Conservation (phyloP, 2,329 filamentous ascomycete genomes). For the Verticillium zaregamsianum region DNA sequence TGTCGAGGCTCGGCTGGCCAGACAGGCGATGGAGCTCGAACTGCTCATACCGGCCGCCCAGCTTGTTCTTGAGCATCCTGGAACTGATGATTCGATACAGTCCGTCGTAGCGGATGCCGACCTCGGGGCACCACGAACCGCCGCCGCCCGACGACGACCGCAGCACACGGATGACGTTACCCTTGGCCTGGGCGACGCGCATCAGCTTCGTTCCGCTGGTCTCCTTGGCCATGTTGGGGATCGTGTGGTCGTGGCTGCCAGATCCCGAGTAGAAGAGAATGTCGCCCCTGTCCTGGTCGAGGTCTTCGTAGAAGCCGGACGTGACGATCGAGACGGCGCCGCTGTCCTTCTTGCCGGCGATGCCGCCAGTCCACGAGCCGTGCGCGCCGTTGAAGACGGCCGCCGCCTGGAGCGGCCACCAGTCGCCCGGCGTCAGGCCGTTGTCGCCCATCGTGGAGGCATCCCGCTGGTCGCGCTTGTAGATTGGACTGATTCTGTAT, state of each 20-base stretch:
- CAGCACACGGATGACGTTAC: slow-evolving; percentile 23
- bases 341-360: slow-evolving; percentile 36
- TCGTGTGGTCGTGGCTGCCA: slow-evolving; percentile 12
- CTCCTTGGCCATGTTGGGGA: not conserved
- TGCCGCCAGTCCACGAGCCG: slow-evolving; percentile 42
- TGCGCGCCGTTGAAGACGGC: slow-evolving; percentile 51
- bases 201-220: slow-evolving; percentile 16
- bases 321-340: slow-evolving; percentile 55
- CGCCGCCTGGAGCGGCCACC: slow-evolving; percentile 50
- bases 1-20: slow-evolving; percentile 6
- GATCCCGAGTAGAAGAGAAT: slow-evolving; percentile 21
- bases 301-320: slow-evolving; percentile 23
- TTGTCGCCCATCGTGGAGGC: slow-evolving; percentile 24
- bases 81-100: slow-evolving; percentile 22
- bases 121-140: slow-evolving; percentile 11
- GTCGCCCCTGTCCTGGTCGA: slow-evolving; percentile 21
- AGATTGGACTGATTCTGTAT: slow-evolving; percentile 15
- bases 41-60: slow-evolving; percentile 13
- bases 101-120: slow-evolving; percentile 31
- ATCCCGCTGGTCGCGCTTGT: slow-evolving; percentile 1
- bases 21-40: slow-evolving; percentile 7
- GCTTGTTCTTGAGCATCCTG: slow-evolving; percentile 6
- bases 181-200: slow-evolving; percentile 7
- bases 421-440: slow-evolving; percentile 32
- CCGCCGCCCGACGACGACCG: slow-evolving; percentile 14